phyloP scores from a whole-genome alignment of 2,329 filamentous ascomycete genomes.

The Verticillium albo-atrum region DNA sequence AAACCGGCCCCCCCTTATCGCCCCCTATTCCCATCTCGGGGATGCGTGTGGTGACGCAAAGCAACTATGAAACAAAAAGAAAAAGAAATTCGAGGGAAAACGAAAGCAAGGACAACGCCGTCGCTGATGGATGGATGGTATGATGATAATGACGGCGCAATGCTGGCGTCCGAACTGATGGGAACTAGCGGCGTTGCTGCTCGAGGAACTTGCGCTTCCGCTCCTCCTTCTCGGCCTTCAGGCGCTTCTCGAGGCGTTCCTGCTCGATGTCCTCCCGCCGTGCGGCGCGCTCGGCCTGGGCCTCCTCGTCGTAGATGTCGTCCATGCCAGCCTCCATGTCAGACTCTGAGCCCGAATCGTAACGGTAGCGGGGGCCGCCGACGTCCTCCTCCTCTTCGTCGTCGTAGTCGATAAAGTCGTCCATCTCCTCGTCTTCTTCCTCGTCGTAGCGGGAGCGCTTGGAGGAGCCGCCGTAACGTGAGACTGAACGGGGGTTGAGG shows the following conservation, averaged over 20 bases:
- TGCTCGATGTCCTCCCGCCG: constrained; percentile 64
- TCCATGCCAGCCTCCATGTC: constrained; percentile 76
- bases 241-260: constrained; percentile 54
- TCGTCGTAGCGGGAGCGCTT: constrained; percentile 41
- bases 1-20: neutral
- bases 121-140: constrained; percentile 30
- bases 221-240: constrained; percentile 60
- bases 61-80: neutral
- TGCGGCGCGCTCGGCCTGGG: constrained; percentile 55
- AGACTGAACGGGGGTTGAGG: constrained; percentile 20
- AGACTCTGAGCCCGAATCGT: constrained; percentile 62
- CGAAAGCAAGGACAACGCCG: constrained; percentile 23
- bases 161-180: neutral
- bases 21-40: neutral
- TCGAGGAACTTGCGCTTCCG: constrained; percentile 35
- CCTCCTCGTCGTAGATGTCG: constrained; percentile 71
- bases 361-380: constrained; percentile 41
- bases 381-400: constrained; percentile 45
- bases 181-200: constrained; percentile 10
- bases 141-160: neutral
- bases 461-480: constrained; percentile 18
- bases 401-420: constrained; percentile 59
- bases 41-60: neutral
- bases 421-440: constrained; percentile 60
- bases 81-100: constrained; percentile 1